Conservation (phyloP, 352 stramenopile species). For the Phytophthora cryptogea region DNA sequence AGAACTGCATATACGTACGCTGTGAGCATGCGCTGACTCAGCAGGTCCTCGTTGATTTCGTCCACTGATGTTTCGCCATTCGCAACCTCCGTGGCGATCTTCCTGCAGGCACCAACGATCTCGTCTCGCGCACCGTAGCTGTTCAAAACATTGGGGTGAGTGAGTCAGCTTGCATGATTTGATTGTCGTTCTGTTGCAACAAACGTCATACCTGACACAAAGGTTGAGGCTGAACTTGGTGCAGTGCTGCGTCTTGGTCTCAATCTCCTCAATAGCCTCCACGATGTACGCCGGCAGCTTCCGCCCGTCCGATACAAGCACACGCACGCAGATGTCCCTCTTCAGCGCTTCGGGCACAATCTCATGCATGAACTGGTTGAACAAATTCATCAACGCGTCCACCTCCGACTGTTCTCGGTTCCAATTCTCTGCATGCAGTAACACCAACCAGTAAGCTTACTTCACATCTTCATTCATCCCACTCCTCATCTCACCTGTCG, state of each 20-base stretch:
- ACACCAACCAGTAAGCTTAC: background rate
- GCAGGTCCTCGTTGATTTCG: conserved; percentile 77
- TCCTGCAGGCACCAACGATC: conserved; percentile 91
- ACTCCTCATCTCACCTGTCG: conserved; percentile 59
- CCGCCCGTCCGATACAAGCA: conserved; percentile 85
- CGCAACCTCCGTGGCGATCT: conserved; percentile 87
- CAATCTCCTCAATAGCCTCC: conserved; percentile 78
- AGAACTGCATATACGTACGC: conserved; percentile 49
- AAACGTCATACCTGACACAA: conserved; percentile 64
- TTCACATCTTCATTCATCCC: background rate
- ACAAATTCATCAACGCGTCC: conserved; percentile 92
- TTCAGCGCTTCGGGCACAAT: conserved; percentile 91
- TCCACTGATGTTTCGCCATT: conserved; percentile 61
- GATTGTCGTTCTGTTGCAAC: conserved; percentile 2
- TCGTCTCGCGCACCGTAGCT: conserved; percentile 97
- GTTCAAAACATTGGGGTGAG: conserved; percentile 33
- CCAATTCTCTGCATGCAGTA: conserved; percentile 90
- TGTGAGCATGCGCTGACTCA: conserved; percentile 82
- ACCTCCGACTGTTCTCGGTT: conserved; percentile 90
- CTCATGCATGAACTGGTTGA: conserved; percentile 95
- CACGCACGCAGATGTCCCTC: conserved; percentile 90
- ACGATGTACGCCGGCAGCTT: conserved; percentile 76
- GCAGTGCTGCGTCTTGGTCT: conserved; percentile 89
- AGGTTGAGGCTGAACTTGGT: conserved; percentile 82
- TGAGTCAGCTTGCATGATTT: conserved; percentile 10